phyloP scores from a whole-genome alignment of 148 eudicot genomes.

The Pharnaceum exiguum region DNA sequence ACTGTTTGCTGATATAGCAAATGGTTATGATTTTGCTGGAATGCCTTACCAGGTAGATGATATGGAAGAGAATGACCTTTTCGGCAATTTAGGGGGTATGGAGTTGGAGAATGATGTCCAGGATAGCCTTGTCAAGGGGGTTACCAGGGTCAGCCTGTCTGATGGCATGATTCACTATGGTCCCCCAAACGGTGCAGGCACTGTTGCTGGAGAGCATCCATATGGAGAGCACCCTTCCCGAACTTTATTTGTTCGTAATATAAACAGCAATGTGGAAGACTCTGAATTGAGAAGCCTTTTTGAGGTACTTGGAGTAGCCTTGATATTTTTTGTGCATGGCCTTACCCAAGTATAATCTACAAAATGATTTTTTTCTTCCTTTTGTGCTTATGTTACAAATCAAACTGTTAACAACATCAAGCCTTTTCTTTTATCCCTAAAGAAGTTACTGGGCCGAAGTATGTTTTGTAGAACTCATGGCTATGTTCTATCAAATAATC shows the following conservation, averaged over 20 bases:
- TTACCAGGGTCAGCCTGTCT: constrained; percentile 49
- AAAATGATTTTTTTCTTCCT: not conserved
- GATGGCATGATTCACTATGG: constrained; percentile 52
- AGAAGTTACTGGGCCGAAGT: too few relatives aligned
- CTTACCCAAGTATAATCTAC: not conserved
- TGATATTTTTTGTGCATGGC: not conserved
- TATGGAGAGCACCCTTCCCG: constrained; percentile 89
- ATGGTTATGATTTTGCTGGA: constrained; percentile 49
- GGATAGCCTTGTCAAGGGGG: constrained; percentile 38
- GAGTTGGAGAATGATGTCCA: constrained; percentile 65
- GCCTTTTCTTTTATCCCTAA: too few relatives aligned
- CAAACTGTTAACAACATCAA: too few relatives aligned
- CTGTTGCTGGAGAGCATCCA: constrained; percentile 85
- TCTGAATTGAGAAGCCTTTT: constrained; percentile 66
- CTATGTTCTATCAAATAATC: too few relatives aligned
- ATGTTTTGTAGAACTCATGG: too few relatives aligned
- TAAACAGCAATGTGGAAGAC: constrained; percentile 89
- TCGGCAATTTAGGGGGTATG: constrained; percentile 85
- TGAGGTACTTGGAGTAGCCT: constrained; percentile 47
- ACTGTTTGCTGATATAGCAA: constrained; percentile 74
- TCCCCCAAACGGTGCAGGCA: constrained; percentile 47
- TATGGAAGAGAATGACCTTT: constrained; percentile 70
- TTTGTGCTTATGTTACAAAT: not conserved
- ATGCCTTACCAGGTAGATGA: constrained; percentile 54
- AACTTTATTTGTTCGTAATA: constrained; percentile 85